Percentiles rank a stretch among this genome's conserved stretches.
phyloP scores from a whole-genome alignment of 345 rosid species.

The Brassica napus region Da-Ae NC_063438.1:3170501-3171000 shows the following conservation, averaged over 20 bases:
- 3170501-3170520: constrained; percentile 90
- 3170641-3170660: neutral
- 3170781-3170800: neutral
- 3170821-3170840: neutral
- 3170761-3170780: neutral
- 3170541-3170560: constrained; percentile 62
- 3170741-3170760: constrained; percentile 6
- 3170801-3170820: neutral
- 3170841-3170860: neutral
- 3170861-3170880: neutral
- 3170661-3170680: neutral
- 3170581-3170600: constrained; percentile 71
- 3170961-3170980: neutral
- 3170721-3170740: neutral
- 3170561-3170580: constrained; percentile 86
- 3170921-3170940: neutral
- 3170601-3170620: constrained; percentile 5
- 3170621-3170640: neutral
- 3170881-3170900: neutral
- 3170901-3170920: neutral
- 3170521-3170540: constrained; percentile 79
- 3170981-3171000: neutral
- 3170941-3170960: neutral
- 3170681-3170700: neutral
- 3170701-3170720: neutral